A percentile compares a stretch with the other conserved stretches of the same genome.
These are phyloP conservation scores for Saxophila tyrrhenica DNA, from an alignment of 495 filamentous ascomycete genomes.

Conservation along the genomic window DNA sequence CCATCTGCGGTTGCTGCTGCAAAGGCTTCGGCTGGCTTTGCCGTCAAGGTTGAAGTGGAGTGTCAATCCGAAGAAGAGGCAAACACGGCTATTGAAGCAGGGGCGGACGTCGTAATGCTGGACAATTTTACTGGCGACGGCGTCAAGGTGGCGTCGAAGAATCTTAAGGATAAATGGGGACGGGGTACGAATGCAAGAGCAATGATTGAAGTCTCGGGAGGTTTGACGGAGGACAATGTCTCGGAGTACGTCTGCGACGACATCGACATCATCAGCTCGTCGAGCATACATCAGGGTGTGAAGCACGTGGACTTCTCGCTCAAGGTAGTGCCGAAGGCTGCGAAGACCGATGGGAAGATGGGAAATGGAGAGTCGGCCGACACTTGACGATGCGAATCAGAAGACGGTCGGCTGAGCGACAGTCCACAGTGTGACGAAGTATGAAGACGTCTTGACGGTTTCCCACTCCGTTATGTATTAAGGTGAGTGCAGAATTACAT, in stretches of 20 bases:
- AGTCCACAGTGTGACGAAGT: too few species aligned
- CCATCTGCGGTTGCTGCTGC: constrained; percentile 62
- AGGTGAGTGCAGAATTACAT: too few species aligned
- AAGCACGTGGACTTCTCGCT: constrained; percentile 89
- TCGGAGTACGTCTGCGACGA: constrained; percentile 69
- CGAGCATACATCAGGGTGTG: constrained; percentile 91
- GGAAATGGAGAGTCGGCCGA: constrained; percentile 16
- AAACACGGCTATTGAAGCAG: constrained; percentile 77
- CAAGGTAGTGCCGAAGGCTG: constrained; percentile 53
- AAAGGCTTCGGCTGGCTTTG: constrained; percentile 74
- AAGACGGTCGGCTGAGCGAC: too few species aligned
- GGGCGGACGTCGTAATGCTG: constrained; percentile 92
- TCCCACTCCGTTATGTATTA: too few species aligned
- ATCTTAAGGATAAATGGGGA: constrained; percentile 66
- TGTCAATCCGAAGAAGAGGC: constrained; percentile 78
- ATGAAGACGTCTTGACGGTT: too few species aligned
- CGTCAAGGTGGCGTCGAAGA: constrained; percentile 55
- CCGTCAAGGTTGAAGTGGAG: constrained; percentile 92
- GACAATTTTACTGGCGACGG: constrained; percentile 82
- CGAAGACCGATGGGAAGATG: constrained; percentile 14
- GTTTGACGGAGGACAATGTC: constrained; percentile 76
- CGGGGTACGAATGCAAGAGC: constrained; percentile 28
- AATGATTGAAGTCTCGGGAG: constrained; percentile 84
- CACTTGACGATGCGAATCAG: not conserved
- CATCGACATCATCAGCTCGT: constrained; percentile 90